A percentile compares a stretch with the other conserved stretches of the same genome.
phyloP scores from a whole-genome alignment of 352 stramenopile species.

The Phytopythium kandeliae region DNA sequence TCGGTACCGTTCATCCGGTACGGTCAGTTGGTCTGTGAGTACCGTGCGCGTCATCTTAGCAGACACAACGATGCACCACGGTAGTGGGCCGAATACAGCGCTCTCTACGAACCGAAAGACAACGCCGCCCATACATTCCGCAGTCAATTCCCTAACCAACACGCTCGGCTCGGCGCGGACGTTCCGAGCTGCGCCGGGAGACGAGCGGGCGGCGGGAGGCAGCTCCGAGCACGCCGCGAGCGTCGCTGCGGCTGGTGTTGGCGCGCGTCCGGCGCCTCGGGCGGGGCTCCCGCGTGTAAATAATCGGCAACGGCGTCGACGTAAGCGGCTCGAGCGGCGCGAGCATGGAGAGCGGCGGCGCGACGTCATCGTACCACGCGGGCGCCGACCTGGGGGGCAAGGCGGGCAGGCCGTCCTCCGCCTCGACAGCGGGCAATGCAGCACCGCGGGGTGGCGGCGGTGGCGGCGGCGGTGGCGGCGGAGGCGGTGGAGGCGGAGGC shows the following conservation, averaged over 20 bases:
- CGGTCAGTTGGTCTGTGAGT: no score
- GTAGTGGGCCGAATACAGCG: no score
- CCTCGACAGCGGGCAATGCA: background rate
- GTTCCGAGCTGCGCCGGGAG: no score
- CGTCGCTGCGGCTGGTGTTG: background rate
- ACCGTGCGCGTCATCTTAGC: no score
- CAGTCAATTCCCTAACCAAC: conserved; percentile 8
- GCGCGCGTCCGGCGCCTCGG: background rate
- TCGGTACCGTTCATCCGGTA: no score
- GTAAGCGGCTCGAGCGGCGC: background rate
- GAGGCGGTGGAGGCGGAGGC: background rate
- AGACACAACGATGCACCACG: no score
- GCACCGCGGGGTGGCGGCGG: no score
- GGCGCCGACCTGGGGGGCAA: conserved; percentile 11
- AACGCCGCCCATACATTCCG: conserved; percentile 5
- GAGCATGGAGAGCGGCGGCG: conserved; percentile 10
- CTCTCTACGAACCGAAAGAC: no score
- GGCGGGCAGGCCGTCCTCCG: background rate
- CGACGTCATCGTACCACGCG: conserved; percentile 15
- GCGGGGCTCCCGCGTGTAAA: background rate
- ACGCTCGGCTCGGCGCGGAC: background rate
- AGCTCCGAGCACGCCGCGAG: background rate
- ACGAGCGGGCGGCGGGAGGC: background rate
- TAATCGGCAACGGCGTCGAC: no score
- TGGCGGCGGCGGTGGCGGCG: background rate